phyloP scores from a whole-genome alignment of 2,329 filamentous ascomycete species.

The Dactylellina haptotyla region DNA sequence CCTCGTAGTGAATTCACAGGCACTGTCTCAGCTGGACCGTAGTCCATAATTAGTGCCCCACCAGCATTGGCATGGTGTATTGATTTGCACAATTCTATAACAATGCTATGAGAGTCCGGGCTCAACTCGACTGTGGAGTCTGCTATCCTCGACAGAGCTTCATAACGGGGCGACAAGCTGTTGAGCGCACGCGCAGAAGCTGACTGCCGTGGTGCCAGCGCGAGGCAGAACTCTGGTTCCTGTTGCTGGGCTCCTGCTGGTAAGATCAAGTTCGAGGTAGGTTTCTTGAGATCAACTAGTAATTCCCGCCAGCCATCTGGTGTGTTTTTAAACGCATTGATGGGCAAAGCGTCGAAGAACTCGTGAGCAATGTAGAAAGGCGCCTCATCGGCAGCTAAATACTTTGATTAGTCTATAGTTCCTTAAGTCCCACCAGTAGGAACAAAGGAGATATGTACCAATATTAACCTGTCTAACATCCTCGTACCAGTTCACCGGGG shows the following conservation, averaged over 20 bases:
- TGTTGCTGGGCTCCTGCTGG: constrained; percentile 58
- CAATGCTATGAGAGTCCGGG: constrained; percentile 83
- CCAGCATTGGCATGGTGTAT: constrained; percentile 77
- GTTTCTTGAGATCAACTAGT: constrained; percentile 62
- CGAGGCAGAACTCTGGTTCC: constrained; percentile 86
- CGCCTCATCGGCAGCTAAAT: constrained; percentile 72
- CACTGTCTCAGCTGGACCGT: constrained; percentile 81
- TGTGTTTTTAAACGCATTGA: constrained; percentile 86
- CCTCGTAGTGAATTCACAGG: constrained; percentile 90
- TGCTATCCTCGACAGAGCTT: constrained; percentile 73
- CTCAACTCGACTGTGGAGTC: constrained; percentile 86
- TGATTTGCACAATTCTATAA: constrained; percentile 80
- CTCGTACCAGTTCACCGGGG: constrained; percentile 64
- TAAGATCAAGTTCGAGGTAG: constrained; percentile 60
- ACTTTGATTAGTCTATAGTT: background rate
- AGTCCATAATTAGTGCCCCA: constrained; percentile 94
- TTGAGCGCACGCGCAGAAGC: constrained; percentile 87
- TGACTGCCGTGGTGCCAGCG: constrained; percentile 77
- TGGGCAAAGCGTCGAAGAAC: constrained; percentile 97
- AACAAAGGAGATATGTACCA: constrained; percentile 4
- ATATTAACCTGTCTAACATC: constrained; percentile 70
- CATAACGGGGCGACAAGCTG: constrained; percentile 81
- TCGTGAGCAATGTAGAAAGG: constrained; percentile 97
- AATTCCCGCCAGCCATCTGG: constrained; percentile 64
- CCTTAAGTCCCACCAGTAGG: background rate